Percentiles rank a stretch among this genome's conserved stretches.
Conservation (phyloP, 2,329 filamentous ascomycete genomes). For the Calonectria crousiana region DNA sequence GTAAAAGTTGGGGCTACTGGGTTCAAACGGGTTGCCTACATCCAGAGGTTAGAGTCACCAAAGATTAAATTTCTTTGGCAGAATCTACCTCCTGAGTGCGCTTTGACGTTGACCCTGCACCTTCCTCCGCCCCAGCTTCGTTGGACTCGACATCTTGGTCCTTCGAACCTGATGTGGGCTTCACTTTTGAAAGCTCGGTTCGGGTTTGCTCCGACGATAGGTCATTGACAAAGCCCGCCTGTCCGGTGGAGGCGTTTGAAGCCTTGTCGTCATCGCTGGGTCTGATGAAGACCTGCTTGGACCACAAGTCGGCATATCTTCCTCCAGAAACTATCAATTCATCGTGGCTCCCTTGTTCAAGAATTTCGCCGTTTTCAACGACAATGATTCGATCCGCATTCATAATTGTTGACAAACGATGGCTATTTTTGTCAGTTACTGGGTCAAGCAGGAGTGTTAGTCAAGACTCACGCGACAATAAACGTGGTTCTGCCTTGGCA, state of each 20-base stretch:
- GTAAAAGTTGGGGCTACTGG: conserved; percentile 68
- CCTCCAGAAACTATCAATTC: conserved; percentile 69
- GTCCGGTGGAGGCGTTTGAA: conserved; percentile 29
- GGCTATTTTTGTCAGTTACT: conserved; percentile 54
- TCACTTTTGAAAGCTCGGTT: conserved; percentile 51
- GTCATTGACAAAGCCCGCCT: conserved; percentile 51
- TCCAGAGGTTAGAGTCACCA: conserved; percentile 56
- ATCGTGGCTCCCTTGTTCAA: conserved; percentile 73
- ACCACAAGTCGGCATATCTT: conserved; percentile 75
- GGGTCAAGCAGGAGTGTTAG: neutral
- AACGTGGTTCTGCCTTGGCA: conserved; percentile 75
- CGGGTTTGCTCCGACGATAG: conserved; percentile 51
- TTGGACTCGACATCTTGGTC: conserved; percentile 40
- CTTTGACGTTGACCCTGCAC: conserved; percentile 49
- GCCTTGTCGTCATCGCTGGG: conserved; percentile 55
- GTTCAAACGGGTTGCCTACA: conserved; percentile 66
- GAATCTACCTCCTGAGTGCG: conserved; percentile 65
- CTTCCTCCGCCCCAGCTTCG: conserved; percentile 34
- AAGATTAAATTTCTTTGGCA: conserved; percentile 44
- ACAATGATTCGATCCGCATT: conserved; percentile 77
- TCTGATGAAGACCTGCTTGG: conserved; percentile 69
- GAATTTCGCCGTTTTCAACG: conserved; percentile 70
- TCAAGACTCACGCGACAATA: conserved; percentile 69
- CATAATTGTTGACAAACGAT: conserved; percentile 78
- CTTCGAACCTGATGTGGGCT: conserved; percentile 35